These are phyloP conservation scores for Apophysomyces ossiformis DNA, from an alignment of 371 early-diverging fungal genomes.

Conservation along the genomic window DNA sequence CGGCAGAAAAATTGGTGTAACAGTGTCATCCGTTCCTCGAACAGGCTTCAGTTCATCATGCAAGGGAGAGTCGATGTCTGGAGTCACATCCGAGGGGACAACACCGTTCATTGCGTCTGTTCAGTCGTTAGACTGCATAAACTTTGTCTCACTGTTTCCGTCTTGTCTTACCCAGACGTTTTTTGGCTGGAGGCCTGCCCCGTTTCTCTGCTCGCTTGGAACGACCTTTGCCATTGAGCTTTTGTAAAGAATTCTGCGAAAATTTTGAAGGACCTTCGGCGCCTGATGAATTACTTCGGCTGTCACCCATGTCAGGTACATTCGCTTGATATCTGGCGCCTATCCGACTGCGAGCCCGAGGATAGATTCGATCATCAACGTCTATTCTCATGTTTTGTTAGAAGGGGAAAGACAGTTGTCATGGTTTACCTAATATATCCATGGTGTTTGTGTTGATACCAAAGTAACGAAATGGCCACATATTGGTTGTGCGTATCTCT, in stretches of 20 bases:
- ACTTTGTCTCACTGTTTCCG: slow-evolving; percentile 8
- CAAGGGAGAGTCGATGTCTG: background rate
- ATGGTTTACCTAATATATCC: slow-evolving; percentile 64
- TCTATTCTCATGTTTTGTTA: slow-evolving; percentile 32
- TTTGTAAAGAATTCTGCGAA: background rate
- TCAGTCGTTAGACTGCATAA: background rate
- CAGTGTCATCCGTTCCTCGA: slow-evolving; percentile 58
- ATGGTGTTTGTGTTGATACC: slow-evolving; percentile 73
- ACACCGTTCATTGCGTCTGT: background rate
- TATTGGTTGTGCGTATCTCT: slow-evolving; percentile 51
- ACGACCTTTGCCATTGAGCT: background rate
- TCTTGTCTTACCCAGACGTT: background rate
- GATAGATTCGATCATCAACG: slow-evolving; percentile 79
- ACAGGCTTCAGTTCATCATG: slow-evolving; percentile 17
- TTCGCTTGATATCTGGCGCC: slow-evolving; percentile 82
- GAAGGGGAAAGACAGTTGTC: background rate
- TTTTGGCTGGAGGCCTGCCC: slow-evolving; percentile 14
- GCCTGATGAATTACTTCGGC: background rate
- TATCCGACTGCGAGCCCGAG: slow-evolving; percentile 79
- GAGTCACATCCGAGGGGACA: background rate
- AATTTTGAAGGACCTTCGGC: slow-evolving; percentile 3
- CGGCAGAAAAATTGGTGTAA: slow-evolving; percentile 47
- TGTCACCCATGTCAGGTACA: slow-evolving; percentile 51
- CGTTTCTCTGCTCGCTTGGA: slow-evolving; percentile 13
- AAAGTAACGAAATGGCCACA: slow-evolving; percentile 92